Evolutionary conservation across 352 stramenopile genomes (phyloP), one percentile per base, ranked within the genome.

Genomic region (Phytophthora sp.): DNA sequence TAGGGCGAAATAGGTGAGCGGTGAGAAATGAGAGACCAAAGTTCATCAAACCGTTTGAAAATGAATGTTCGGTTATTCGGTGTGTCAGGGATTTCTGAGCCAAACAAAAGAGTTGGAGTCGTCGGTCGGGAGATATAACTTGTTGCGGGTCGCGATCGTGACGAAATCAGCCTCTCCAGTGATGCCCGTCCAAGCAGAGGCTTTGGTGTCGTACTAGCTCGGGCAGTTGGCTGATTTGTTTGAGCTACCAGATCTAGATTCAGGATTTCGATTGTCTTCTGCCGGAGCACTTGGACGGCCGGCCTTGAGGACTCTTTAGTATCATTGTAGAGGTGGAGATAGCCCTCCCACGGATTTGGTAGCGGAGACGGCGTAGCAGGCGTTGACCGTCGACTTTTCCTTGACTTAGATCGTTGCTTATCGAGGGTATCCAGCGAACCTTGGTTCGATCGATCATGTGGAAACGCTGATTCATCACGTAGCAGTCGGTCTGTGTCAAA

Each of bases 401-500:
- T 17, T 15, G 62, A 66, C 35, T 26, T 62, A 13, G 30, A 26
- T 1, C 44, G 52, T 8, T 44, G 42, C 18, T n/a, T 30, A 23
- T 54, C 56, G 23, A 44, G 30, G 0, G 17, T 39, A 45, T 66
- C 55, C 3, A 41, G n/a, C 31, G 31, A 21, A 11, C 9, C 58
- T 20, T 41, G 43, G 18, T 37, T 73, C 26, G 35, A 63, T 32
- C 23, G 54, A 45, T 49, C 51, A 17, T 63, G 32, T 12, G n/a
- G 35, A 13, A 42, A 42, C 11, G 35, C n/a, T 20, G 39, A 56
- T 26, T 72, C 56, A 24, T 70, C 58, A 21, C 54, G 42, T 23
- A 89, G 54, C 24, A 89, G 54, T 39, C 57, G 67, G 52, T 89
- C 80, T 2, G 78, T 54, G 32, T 90, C 69, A 30, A 87, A 84